phyloP scores from a whole-genome alignment of 495 filamentous ascomycete species.

The Aspergillus panamensis region DNA sequence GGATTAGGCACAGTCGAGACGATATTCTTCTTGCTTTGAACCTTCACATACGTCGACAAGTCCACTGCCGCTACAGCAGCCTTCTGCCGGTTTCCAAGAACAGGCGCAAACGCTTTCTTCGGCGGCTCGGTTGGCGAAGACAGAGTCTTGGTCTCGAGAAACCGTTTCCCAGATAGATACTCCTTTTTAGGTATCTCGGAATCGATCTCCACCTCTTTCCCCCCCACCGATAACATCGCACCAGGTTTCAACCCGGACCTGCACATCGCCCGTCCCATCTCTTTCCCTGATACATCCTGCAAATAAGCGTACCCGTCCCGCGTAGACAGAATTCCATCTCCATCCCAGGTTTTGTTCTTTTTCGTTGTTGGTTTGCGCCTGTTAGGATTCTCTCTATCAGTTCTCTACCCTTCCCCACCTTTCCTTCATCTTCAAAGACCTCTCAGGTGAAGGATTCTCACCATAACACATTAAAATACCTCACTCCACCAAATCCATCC shows the following conservation, averaged over 20 bases:
- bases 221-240: constrained; percentile 59
- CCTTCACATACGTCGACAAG: constrained; percentile 5
- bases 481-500: constrained; percentile 35
- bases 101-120: constrained; percentile 26
- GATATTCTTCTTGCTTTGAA: not conserved
- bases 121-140: constrained; percentile 12
- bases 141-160: constrained; percentile 36
- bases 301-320: constrained; percentile 57
- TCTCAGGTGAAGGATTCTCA: not conserved
- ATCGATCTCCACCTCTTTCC: constrained; percentile 75
- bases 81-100: constrained; percentile 15
- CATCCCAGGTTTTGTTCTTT: constrained; percentile 86
- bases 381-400: not conserved
- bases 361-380: constrained; percentile 74
- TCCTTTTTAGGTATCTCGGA: constrained; percentile 59
- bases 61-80: not conserved
- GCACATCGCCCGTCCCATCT: constrained; percentile 59
- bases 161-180: constrained; percentile 56
- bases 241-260: constrained; percentile 57
- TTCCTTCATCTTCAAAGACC: not conserved
- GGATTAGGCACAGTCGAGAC: constrained; percentile 14
- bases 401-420: not conserved
- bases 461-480: constrained; percentile 62
- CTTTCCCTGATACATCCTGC: constrained; percentile 62
- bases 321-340: constrained; percentile 68